A percentile compares a stretch with the other conserved stretches of the same genome.
Evolutionary conservation across 176 grass and related monocot genomes (phyloP).

Genomic region (Musa beccarii): DNA sequence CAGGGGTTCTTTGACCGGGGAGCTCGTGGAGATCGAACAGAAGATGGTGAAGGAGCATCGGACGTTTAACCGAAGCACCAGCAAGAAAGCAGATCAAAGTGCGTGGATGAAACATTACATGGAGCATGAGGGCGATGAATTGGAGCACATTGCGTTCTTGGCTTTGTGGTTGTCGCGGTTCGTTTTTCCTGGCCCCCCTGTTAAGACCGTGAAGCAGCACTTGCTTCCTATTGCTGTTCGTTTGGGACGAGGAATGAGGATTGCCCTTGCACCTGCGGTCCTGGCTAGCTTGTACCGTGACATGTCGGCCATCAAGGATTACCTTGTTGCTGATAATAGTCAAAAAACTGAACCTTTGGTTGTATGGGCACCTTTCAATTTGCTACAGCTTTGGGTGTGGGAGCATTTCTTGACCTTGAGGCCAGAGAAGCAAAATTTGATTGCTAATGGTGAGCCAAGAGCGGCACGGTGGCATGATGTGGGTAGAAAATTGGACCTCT

Average conservation of each 20-base stretch:
- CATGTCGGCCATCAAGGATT: slow-evolving; percentile 61
- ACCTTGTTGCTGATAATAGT: slow-evolving; percentile 15
- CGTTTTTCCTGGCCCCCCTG: slow-evolving; percentile 62
- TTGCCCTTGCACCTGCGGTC: slow-evolving; percentile 62
- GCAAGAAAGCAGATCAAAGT: slow-evolving; percentile 91
- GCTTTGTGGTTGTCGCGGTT: slow-evolving; percentile 80
- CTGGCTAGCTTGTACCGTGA: slow-evolving; percentile 71
- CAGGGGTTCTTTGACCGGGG: slow-evolving; percentile 31
- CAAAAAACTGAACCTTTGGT: slow-evolving; percentile 38
- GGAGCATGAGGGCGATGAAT: slow-evolving; percentile 24
- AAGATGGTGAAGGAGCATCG: slow-evolving; percentile 55
- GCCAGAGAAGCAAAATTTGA: slow-evolving; percentile 30
- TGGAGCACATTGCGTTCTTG: slow-evolving; percentile 81
- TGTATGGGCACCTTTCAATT: slow-evolving; percentile 57
- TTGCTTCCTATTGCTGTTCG: slow-evolving; percentile 70
- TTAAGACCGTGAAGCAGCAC: slow-evolving; percentile 65
- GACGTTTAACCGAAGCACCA: slow-evolving; percentile 64
- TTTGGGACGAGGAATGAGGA: slow-evolving; percentile 47
- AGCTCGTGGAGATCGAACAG: slow-evolving; percentile 45
- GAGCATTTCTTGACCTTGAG: slow-evolving; percentile 58
- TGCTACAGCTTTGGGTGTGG: slow-evolving; percentile 80
- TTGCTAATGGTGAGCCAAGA: slow-evolving; percentile 36
- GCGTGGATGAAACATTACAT: slow-evolving; percentile 86
- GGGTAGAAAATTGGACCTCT: slow-evolving; percentile 38
- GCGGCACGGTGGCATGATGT: slow-evolving; percentile 74